Base-by-base conservation (phyloP, 2,329 filamentous ascomycete genomes). In the Rhinocladiella similis region DNA sequence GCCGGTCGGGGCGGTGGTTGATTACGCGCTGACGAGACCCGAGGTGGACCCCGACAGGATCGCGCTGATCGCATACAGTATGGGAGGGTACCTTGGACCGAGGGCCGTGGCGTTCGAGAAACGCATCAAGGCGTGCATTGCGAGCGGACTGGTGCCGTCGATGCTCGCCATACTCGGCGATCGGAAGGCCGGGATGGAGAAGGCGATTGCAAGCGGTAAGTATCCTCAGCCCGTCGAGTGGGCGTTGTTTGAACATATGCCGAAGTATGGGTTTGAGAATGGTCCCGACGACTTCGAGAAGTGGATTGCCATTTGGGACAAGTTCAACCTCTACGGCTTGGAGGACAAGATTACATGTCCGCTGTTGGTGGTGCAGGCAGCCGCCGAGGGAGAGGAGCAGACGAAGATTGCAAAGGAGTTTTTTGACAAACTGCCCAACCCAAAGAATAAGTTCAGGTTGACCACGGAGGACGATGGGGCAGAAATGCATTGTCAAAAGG, bases 71-170 rank as follows among this genome's bases (percentile, higher is more conserved):
- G 48, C 49, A 5, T 27, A 22, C 18, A 53, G 49, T 3, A 20
- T 53, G n/a, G 54, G 54, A 14, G 49, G 49, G 7, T 47, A 22
- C 16, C 42, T 57, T 18, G 39, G 29, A 10, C 5, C 35, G 6
- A 29, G 49, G 9, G 54, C 54, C 6, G 54, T 50, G 3, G 50
- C 54, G 13, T 47, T 47, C 20, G 54, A 57, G 27, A 29, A 14
- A 4, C 54, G 54, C 6, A 9, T 53, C 29, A 18, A 39, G 7
- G 54, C 49, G 9, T 12, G 45, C 25, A 19, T 57, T 33, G 22
- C 43, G 13, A 41, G 16, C 35, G 49, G 39, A n/a, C n/a, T n/a
- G n/a, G n/a, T n/a, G n/a, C n/a, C n/a, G n/a, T n/a, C n/a, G n/a
- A n/a, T n/a, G n/a, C n/a, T n/a, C 22, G 51, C 43, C 25, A 16